Conservation (phyloP, 345 rosid species). For the Hibiscus trionum region DNA sequence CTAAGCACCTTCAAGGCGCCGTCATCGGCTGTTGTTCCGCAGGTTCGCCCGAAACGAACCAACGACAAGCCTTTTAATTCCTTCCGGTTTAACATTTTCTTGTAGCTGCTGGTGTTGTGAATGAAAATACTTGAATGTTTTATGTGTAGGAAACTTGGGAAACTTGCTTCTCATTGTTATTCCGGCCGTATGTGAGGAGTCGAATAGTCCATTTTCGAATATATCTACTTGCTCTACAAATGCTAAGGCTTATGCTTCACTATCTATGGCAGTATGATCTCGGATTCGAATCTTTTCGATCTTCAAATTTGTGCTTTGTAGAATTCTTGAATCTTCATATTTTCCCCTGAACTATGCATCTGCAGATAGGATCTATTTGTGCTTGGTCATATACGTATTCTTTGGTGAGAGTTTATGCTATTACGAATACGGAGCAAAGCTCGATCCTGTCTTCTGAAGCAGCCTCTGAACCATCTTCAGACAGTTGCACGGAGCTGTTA, state of each 20-base stretch:
- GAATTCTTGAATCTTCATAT: not conserved
- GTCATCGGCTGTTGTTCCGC: conserved; percentile 23
- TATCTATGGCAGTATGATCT: conserved; percentile 41
- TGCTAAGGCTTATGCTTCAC: conserved; percentile 53
- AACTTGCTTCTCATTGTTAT: conserved; percentile 54
- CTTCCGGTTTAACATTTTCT: no score
- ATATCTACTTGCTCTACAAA: conserved; percentile 35
- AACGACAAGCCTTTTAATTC: no score
- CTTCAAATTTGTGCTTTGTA: not conserved
- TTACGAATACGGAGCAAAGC: not conserved
- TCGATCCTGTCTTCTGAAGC: conserved; percentile 14
- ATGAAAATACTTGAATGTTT: not conserved
- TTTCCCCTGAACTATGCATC: not conserved
- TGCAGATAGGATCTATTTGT: conserved; percentile 50
- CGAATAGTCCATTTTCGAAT: conserved; percentile 54
- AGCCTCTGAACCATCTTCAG: conserved; percentile 14
- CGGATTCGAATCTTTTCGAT: conserved; percentile 15
- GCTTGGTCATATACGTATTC: conserved; percentile 53
- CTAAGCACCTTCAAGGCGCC: conserved; percentile 30
- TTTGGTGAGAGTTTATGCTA: conserved; percentile 38
- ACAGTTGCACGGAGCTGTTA: conserved; percentile 33
- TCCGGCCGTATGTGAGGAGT: conserved; percentile 60
- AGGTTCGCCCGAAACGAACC: conserved; percentile 5
- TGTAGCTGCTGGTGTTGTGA: no score
- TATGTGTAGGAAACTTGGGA: conserved; percentile 33